Base-by-base conservation (phyloP, 2,329 filamentous ascomycete species). In the Metarhizium album region DNA sequence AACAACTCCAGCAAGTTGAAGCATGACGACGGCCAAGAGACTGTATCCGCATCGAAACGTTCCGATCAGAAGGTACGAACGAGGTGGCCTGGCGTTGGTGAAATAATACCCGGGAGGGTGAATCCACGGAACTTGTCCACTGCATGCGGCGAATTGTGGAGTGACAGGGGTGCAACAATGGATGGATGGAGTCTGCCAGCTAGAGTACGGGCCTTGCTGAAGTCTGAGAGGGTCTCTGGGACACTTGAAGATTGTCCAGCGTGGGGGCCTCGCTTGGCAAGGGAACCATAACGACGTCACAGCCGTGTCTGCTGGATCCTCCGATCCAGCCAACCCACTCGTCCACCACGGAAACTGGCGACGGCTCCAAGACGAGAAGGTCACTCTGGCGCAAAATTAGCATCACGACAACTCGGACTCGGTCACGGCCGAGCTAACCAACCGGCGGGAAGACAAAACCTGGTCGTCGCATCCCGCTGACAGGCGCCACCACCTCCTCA, bases 211-310 rank as follows among this genome's bases (percentile, higher is more conserved):
- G 27, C 27, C 27, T 29, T 29, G 27, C 27, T 9, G 27, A 20
- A 6, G 22, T 18, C 38, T 9, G 38, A 22, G 8, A 1, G 38
- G 38, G 16, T n/a, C 38, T 42, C 18, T 42, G 18, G 38, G 13
- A 4, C 13, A 18, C 7, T 42, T 42, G 38, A 42, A 42, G 38
- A 42, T 42, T 42, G 8, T 9, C 8, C 7, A 6, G 4, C 5
- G 18, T 42, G 38, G 18, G 18, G n/a, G 9, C 18, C 20, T 42
- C 38, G n/a, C 18, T 42, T 18, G 38, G 38, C 38, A 23, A 33
- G 35, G 37, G 46, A 29, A 38, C 46, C 46, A 11, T 16, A 48
- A 42, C 35, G 46, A 48, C 37, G 46, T 48, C 46, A 48, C 46
- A 16, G 16, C 23, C 23, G 22, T 23, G 6, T n/a, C 22, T 38